Evolutionary conservation across 202 grass and related monocot genomes (phyloP).

Genomic region (Carex arenaria): DNA sequence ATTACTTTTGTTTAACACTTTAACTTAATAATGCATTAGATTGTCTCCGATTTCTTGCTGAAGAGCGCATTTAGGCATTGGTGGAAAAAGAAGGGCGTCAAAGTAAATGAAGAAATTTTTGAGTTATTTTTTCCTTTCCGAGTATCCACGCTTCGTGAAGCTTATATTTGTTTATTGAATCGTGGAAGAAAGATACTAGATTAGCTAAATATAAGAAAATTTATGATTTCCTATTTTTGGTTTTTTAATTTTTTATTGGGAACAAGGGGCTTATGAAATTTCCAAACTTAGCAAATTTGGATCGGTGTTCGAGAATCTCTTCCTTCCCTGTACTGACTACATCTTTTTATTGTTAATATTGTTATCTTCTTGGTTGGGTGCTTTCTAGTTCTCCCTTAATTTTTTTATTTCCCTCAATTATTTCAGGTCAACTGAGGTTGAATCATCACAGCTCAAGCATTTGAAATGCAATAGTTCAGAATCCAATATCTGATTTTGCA

Average conservation of each 20-base stretch:
- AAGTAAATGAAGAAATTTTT: not conserved
- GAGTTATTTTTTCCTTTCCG: not conserved
- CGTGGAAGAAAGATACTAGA: not conserved
- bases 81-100: not conserved
- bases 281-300: slow-evolving; percentile 2
- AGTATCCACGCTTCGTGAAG: not conserved
- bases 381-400: not conserved
- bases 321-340: not conserved
- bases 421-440: slow-evolving; percentile 21
- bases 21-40: not conserved
- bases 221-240: slow-evolving; percentile 7
- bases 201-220: slow-evolving; percentile 17
- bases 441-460: slow-evolving; percentile 13
- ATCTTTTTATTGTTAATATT: slow-evolving; percentile 6
- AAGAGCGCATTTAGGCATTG: not conserved
- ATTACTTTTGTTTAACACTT: not conserved
- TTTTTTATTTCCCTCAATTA: slow-evolving; percentile 1
- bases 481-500: not conserved
- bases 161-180: not conserved
- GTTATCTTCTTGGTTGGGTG: slow-evolving; percentile 1
- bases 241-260: slow-evolving; percentile 9
- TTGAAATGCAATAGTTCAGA: slow-evolving; percentile 15
- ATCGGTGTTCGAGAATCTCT: not conserved
- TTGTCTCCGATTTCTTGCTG: not conserved
- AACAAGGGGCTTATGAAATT: slow-evolving; percentile 5